Percentiles rank a stretch among this genome's conserved stretches.
phyloP scores from a whole-genome alignment of 2,329 filamentous ascomycete species.

The Penicillium sp. region DNA sequence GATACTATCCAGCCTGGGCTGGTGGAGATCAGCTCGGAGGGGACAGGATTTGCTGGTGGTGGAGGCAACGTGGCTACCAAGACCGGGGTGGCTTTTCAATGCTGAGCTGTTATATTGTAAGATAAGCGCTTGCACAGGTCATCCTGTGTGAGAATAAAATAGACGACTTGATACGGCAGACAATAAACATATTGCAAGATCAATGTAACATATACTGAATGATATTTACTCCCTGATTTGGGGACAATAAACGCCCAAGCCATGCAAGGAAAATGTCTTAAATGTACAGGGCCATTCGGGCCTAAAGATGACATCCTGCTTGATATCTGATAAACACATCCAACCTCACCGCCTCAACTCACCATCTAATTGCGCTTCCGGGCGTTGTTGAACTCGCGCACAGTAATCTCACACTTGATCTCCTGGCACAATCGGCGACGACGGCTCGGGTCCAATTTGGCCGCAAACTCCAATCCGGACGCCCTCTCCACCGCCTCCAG shows the following conservation, averaged over 20 bases:
- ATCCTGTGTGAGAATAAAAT: neutral
- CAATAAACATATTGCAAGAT: constrained; percentile 8
- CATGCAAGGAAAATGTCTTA: constrained; percentile 30
- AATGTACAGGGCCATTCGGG: constrained; percentile 25
- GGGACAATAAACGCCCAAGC: constrained; percentile 29
- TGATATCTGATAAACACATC: neutral
- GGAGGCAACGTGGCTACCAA: constrained; percentile 82
- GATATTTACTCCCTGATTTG: constrained; percentile 15
- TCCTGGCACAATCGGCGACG: constrained; percentile 83
- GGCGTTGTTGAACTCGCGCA: constrained; percentile 74
- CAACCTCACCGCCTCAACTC: neutral
- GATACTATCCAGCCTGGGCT: constrained; percentile 69
- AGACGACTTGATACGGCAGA: neutral
- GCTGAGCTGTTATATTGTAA: constrained; percentile 51
- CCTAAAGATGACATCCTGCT: neutral
- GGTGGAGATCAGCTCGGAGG: constrained; percentile 79
- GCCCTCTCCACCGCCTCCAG: constrained; percentile 90
- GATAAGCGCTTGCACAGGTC: neutral
- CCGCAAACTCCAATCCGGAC: constrained; percentile 87
- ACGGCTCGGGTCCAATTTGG: constrained; percentile 72
- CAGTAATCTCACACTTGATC: constrained; percentile 77
- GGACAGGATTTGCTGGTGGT: constrained; percentile 89
- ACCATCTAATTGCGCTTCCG: constrained; percentile 47
- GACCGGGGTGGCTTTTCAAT: constrained; percentile 79
- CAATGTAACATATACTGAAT: constrained; percentile 18